Conservation (phyloP, 1,284 basidiomycete species). For the Chiua sp. region DNA sequence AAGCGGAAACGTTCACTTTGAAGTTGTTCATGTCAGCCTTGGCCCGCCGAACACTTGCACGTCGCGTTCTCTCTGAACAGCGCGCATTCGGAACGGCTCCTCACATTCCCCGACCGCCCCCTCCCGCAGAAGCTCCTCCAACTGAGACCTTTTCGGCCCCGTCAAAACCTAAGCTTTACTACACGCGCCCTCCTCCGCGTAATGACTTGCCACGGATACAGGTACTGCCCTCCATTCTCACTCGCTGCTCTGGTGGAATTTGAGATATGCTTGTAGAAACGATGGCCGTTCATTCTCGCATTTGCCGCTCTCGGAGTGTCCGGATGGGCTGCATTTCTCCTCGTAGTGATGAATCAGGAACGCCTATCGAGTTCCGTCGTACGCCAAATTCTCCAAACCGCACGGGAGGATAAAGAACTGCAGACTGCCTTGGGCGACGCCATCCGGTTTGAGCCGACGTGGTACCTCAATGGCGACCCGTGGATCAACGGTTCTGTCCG, state of each 20-base stretch:
- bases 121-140: conserved; percentile 24
- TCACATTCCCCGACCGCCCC: conserved; percentile 29
- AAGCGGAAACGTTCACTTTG: too few species aligned
- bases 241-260: neutral
- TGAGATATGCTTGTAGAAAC: conserved; percentile 38
- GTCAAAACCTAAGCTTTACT: conserved; percentile 40
- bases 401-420: conserved; percentile 57
- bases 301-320: conserved; percentile 58
- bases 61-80: conserved; percentile 8
- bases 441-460: conserved; percentile 71
- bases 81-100: conserved; percentile 23
- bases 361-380: conserved; percentile 78
- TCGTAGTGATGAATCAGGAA: conserved; percentile 76
- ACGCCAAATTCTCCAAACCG: conserved; percentile 63
- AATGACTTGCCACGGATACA: conserved; percentile 50
- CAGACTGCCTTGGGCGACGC: conserved; percentile 65
- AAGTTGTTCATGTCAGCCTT: conserved; percentile 22
- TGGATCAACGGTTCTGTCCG: conserved; percentile 70
- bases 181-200: conserved; percentile 38
- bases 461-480: conserved; percentile 81
- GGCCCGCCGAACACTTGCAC: conserved; percentile 11
- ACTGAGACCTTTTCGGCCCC: conserved; percentile 39
- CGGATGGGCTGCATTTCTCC: conserved; percentile 71
- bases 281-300: conserved; percentile 65
- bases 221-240: conserved; percentile 28